phyloP scores from a whole-genome alignment of 2,329 filamentous ascomycete genomes.

The Penicillium hesseltinei region DNA sequence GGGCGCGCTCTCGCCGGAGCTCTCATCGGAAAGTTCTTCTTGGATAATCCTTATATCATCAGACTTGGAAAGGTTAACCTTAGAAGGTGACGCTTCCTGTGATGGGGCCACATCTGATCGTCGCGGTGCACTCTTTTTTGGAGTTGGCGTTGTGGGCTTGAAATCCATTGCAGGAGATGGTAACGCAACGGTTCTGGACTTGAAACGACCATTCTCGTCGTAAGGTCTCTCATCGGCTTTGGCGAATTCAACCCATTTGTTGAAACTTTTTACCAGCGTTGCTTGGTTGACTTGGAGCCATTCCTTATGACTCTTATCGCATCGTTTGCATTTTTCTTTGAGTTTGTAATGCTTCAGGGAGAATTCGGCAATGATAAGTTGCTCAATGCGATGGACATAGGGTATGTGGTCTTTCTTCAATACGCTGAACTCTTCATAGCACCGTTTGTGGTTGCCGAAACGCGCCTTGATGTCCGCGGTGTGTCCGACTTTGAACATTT shows the following conservation, averaged over 20 bases:
- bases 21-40: no score
- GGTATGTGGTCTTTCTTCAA: background rate
- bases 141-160: background rate
- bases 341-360: background rate
- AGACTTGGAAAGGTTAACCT: no score
- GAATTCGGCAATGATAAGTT: background rate
- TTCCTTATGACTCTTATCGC: background rate
- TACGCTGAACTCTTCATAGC: background rate
- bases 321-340: background rate
- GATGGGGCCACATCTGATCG: no score
- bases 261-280: background rate
- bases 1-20: background rate
- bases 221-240: background rate
- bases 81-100: no score
- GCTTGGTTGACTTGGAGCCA: background rate
- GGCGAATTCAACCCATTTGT: background rate
- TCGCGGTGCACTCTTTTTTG: no score
- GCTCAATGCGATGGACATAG: background rate
- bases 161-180: background rate
- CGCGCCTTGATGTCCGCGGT: background rate
- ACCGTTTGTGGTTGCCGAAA: background rate
- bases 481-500: background rate
- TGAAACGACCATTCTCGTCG: background rate
- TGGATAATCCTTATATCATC: no score
- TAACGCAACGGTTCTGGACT: background rate